Conservation (phyloP, 441 rosid genomes). For the Metrosideros polymorpha region DNA sequence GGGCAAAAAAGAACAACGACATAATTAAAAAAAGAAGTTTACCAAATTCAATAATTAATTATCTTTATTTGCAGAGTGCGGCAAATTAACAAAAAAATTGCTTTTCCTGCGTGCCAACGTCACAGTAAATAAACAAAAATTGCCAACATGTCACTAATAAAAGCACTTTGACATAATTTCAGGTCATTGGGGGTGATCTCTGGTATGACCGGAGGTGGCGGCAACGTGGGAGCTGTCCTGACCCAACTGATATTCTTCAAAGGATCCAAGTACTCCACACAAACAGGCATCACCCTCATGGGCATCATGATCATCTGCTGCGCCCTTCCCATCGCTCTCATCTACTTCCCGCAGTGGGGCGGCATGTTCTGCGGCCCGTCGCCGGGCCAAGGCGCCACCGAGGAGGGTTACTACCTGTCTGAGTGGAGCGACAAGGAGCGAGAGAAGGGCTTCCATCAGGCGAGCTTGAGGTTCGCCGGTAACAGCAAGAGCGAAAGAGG, state of each 20-base stretch:
- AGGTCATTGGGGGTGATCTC: slow-evolving; percentile 78
- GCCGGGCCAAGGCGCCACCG: slow-evolving; percentile 17
- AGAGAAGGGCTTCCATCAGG: slow-evolving; percentile 34
- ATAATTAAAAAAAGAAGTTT: background rate
- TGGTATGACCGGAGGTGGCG: slow-evolving; percentile 91
- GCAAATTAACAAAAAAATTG: background rate
- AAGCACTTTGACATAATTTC: background rate
- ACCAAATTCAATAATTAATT: background rate
- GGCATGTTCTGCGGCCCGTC: slow-evolving; percentile 86
- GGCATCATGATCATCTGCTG: slow-evolving; percentile 71
- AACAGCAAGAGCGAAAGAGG: slow-evolving; percentile 69
- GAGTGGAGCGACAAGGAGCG: slow-evolving; percentile 64
- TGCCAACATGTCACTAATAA: too few relatives aligned
- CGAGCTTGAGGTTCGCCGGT: slow-evolving; percentile 63
- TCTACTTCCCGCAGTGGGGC: slow-evolving; percentile 91
- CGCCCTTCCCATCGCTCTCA: slow-evolving; percentile 42
- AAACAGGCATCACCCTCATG: slow-evolving; percentile 72
- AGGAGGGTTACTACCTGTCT: slow-evolving; percentile 66
- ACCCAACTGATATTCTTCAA: slow-evolving; percentile 78
- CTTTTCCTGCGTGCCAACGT: background rate
- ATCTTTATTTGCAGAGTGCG: background rate
- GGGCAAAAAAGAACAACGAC: background rate
- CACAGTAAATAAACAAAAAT: too few relatives aligned
- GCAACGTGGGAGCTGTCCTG: slow-evolving; percentile 77
- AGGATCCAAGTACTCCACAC: slow-evolving; percentile 72